Evolutionary conservation across 257 asterid species (phyloP).

Genomic region (Misopates orontium): DNA sequence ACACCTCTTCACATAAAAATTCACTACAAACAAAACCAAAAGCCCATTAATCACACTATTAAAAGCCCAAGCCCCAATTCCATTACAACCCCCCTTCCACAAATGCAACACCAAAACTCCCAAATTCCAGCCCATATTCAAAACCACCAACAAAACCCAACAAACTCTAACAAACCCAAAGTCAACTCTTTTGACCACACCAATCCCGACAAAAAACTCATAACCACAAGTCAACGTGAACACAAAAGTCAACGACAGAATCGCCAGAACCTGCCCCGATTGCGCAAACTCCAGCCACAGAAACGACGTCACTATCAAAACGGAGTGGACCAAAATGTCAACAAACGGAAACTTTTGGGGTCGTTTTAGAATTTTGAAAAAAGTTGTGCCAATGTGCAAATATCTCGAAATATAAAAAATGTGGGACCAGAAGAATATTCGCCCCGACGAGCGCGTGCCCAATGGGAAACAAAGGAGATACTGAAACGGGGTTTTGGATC

Average conservation of each 20-base stretch:
- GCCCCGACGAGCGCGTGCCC: slow-evolving; percentile 81
- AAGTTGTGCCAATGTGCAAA: slow-evolving; percentile 50
- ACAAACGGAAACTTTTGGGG: slow-evolving; percentile 38
- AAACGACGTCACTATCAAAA: slow-evolving; percentile 54
- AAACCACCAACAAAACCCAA: slow-evolving; percentile 38
- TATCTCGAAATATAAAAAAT: slow-evolving; percentile 68
- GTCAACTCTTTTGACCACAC: slow-evolving; percentile 24
- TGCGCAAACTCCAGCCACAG: slow-evolving; percentile 85
- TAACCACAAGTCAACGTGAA: slow-evolving; percentile 45
- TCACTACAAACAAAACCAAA: slow-evolving; percentile 38
- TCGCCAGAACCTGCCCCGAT: slow-evolving; percentile 65
- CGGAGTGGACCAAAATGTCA: slow-evolving; percentile 51
- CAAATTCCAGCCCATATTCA: slow-evolving; percentile 49
- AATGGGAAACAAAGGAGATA: slow-evolving; percentile 90
- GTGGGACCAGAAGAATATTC: slow-evolving; percentile 88
- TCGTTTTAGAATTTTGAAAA: slow-evolving; percentile 35
- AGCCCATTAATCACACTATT: slow-evolving; percentile 51
- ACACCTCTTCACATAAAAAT: slow-evolving; percentile 41
- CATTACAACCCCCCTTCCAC: slow-evolving; percentile 79
- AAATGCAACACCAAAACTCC: slow-evolving; percentile 62
- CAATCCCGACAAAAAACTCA: slow-evolving; percentile 52
- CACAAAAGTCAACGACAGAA: slow-evolving; percentile 48
- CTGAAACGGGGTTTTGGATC: slow-evolving; percentile 63
- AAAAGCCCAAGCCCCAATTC: slow-evolving; percentile 85
- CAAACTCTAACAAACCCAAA: slow-evolving; percentile 49